A percentile compares a stretch with the other conserved stretches of the same genome.
phyloP scores from a whole-genome alignment of 1,284 basidiomycete genomes.

The Athelia sp. region DNA sequence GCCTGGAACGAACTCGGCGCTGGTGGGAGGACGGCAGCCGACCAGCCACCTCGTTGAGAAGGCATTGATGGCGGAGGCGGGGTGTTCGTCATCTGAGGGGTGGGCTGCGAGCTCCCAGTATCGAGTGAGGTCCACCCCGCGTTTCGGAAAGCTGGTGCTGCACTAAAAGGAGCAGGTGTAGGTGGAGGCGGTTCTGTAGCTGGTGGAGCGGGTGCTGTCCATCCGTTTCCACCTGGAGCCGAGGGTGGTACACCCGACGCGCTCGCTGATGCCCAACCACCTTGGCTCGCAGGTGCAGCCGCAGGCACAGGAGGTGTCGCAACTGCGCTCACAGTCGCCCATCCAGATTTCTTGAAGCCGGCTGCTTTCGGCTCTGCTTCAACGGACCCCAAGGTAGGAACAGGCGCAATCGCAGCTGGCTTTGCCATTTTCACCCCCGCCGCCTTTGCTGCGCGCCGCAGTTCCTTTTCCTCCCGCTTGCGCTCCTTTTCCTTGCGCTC shows the following conservation, averaged over 20 bases:
- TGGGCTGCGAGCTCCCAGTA: conserved; percentile 21
- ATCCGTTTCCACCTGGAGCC: conserved; percentile 7
- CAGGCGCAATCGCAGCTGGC: conserved; percentile 21
- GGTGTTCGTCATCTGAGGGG: conserved; percentile 15
- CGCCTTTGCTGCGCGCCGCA: conserved; percentile 74
- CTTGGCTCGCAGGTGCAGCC: conserved; percentile 5
- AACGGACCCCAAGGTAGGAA: conserved; percentile 13
- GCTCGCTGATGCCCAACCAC: not conserved
- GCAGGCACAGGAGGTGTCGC: conserved; percentile 11
- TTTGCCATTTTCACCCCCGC: conserved; percentile 69
- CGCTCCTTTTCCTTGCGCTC: conserved; percentile 78
- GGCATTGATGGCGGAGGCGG: conserved; percentile 16
- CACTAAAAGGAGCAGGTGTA: conserved; percentile 8
- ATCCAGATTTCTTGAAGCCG: conserved; percentile 54
- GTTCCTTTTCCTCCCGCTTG: conserved; percentile 75
- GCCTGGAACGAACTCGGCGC: not conserved
- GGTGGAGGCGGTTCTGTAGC: conserved; percentile 9
- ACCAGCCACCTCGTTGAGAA: not conserved
- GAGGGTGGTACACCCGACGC: conserved; percentile 15
- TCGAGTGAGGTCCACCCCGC: conserved; percentile 63
- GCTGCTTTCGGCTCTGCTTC: not conserved
- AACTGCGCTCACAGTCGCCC: conserved; percentile 41
- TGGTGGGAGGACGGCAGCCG: not conserved
- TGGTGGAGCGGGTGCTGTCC: not conserved
- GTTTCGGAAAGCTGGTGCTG: conserved; percentile 43